Evolutionary conservation across 2,329 filamentous ascomycete species (phyloP), one percentile per base, ranked within the genome.

Genomic region (Ophiostoma angusticollis): DNA sequence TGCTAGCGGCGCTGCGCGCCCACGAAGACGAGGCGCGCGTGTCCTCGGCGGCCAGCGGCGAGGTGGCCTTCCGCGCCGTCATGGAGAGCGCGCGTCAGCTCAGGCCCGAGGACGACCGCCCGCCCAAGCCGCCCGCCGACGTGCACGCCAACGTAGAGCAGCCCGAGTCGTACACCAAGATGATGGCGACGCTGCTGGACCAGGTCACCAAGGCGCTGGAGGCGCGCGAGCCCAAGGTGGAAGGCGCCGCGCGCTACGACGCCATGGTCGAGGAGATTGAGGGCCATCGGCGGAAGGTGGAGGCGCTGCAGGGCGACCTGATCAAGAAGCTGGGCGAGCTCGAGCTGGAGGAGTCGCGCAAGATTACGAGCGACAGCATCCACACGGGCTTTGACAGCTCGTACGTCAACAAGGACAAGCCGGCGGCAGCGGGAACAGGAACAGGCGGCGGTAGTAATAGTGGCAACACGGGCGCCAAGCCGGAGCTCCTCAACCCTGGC

Each of bases 101-200:
- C 40, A 74, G 80, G 47, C 70, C 78, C 32, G 73, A 80, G 42
- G 83, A 93, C 52, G 76, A 85, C 54, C 74, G 75, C 45, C 83
- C 85, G 4, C 78, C 82, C 8, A 68, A 73, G 35, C 68, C 82
- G 18, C 87, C 87, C 2, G 79, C 78, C 48, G 86, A 84, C 33
- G 80, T 95, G 21, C 80, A 93, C 54, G 69, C 71, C 30, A 70
- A 84, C 28, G 77, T 80, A 50, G 74, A 81, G 56, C 77, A 70
- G 53, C 75, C 84, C 50, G 84, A 84, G 1, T 81, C 79, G 12
- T 98, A 94, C 56, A 91, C 85, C 28, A 85, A 93, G 66, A 98
- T 98, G 91, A 87, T 98, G 81, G 84, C 84, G n/a, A 77, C 80
- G n/a, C 61, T 98, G 51, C 72, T 96, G 16, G 91, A 98, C 53